phyloP scores from a whole-genome alignment of 495 filamentous ascomycete species.

The Collariella sp. region DNA sequence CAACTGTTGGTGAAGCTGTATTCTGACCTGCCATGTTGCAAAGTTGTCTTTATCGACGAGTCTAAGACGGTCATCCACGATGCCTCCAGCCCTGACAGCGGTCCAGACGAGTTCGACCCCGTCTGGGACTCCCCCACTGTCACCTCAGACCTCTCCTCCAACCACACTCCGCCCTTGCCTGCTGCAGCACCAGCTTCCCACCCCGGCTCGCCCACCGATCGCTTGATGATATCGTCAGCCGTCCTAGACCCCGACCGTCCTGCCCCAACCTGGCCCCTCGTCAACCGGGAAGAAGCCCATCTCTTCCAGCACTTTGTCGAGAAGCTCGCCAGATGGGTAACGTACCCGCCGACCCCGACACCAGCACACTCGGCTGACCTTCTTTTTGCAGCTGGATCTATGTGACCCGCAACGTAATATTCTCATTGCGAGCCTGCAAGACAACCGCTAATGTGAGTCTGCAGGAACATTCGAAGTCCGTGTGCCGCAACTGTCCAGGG shows the following conservation, averaged over 20 bases:
- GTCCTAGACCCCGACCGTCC: background rate
- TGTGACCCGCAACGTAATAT: constrained; percentile 38
- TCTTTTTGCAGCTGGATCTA: constrained; percentile 41
- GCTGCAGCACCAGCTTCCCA: background rate
- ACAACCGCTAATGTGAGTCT: background rate
- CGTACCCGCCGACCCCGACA: constrained; percentile 1
- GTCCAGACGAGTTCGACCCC: constrained; percentile 10
- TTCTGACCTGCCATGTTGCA: background rate
- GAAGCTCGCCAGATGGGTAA: constrained; percentile 43
- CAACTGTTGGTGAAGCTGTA: too few species aligned
- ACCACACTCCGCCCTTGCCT: background rate
- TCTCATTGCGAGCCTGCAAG: background rate
- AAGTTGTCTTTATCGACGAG: constrained; percentile 25
- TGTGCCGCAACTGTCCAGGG: constrained; percentile 44
- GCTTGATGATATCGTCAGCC: constrained; percentile 13
- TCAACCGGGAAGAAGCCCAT: constrained; percentile 30
- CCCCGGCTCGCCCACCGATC: constrained; percentile 13
- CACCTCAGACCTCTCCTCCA: background rate
- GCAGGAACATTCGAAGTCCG: constrained; percentile 44
- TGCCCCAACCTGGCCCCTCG: constrained; percentile 28
- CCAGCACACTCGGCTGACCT: background rate
- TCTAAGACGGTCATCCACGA: constrained; percentile 17
- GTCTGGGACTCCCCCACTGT: constrained; percentile 7
- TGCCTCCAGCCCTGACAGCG: constrained; percentile 16
- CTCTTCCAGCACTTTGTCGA: constrained; percentile 43